phyloP scores from a whole-genome alignment of 75 land plant species.

The Cryptomeria japonica region DNA sequence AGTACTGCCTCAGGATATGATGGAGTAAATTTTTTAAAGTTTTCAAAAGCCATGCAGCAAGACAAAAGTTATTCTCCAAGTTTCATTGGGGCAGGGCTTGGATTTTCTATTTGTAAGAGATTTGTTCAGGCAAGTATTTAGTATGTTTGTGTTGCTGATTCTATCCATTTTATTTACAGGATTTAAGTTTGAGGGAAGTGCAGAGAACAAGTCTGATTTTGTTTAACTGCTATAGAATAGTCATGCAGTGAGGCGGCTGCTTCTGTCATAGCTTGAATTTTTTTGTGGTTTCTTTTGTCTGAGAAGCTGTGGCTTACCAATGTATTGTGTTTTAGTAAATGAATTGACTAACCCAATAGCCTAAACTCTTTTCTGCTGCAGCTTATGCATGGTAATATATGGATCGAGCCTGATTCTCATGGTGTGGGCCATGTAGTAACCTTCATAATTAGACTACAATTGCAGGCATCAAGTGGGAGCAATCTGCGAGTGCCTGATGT shows the following conservation, averaged over 20 bases:
- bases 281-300: neutral
- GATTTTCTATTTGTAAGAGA: slow-evolving; percentile 54
- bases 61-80: neutral
- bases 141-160: neutral
- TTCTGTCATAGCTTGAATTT: neutral
- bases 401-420: slow-evolving; percentile 50
- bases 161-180: neutral
- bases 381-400: slow-evolving; percentile 91
- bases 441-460: slow-evolving; percentile 69
- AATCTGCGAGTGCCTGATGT: slow-evolving; percentile 10
- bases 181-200: neutral
- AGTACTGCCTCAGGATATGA: slow-evolving; percentile 14
- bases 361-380: slow-evolving; percentile 25
- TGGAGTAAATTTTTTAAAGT: slow-evolving; percentile 5
- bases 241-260: neutral
- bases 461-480: slow-evolving; percentile 13
- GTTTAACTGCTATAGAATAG: neutral
- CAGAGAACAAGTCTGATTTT: neutral
- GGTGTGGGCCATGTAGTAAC: slow-evolving; percentile 52
- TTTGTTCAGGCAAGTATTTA: slow-evolving; percentile 51
- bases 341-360: neutral
- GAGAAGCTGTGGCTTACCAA: neutral
- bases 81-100: slow-evolving; percentile 21
- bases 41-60: neutral
- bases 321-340: neutral